Evolutionary conservation across 345 rosid genomes (phyloP).

Genomic region (Eucalyptus decipiens): DNA sequence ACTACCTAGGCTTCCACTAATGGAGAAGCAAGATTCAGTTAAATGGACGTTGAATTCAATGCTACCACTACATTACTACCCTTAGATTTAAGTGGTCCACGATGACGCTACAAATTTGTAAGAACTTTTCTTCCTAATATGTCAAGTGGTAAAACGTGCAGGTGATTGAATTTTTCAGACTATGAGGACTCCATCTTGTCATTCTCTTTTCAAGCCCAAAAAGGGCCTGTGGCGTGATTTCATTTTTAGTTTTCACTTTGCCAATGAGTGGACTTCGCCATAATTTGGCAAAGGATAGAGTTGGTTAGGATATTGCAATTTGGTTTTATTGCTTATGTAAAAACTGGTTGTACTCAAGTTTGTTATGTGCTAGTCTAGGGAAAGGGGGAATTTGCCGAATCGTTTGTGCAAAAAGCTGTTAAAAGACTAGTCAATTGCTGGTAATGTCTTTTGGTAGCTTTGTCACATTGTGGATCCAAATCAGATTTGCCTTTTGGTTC

Average conservation of each 20-base stretch:
- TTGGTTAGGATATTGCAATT: neutral
- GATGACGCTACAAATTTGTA: neutral
- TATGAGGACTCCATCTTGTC: neutral
- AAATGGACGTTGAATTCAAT: neutral
- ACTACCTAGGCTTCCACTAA: neutral
- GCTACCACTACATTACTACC: neutral
- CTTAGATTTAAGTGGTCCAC: neutral
- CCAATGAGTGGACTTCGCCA: neutral
- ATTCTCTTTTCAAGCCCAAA: neutral
- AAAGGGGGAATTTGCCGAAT: rapidly evolving
- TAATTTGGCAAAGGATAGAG: neutral
- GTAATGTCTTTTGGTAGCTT: neutral
- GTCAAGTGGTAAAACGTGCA: neutral
- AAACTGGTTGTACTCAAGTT: rapidly evolving
- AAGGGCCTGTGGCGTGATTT: rapidly evolving
- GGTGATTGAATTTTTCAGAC: rapidly evolving
- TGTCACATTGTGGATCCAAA: too few species aligned
- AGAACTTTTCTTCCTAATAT: neutral
- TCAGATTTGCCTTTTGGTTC: neutral
- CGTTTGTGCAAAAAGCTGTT: neutral
- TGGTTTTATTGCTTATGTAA: neutral
- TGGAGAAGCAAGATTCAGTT: rapidly evolving
- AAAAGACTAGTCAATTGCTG: rapidly evolving
- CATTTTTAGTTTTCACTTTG: neutral
- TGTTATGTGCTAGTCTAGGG: neutral